A percentile compares a stretch with the other conserved stretches of the same genome.
Evolutionary conservation across 371 early-diverging fungal genomes (phyloP).

Genomic region (Racocetra persica): DNA sequence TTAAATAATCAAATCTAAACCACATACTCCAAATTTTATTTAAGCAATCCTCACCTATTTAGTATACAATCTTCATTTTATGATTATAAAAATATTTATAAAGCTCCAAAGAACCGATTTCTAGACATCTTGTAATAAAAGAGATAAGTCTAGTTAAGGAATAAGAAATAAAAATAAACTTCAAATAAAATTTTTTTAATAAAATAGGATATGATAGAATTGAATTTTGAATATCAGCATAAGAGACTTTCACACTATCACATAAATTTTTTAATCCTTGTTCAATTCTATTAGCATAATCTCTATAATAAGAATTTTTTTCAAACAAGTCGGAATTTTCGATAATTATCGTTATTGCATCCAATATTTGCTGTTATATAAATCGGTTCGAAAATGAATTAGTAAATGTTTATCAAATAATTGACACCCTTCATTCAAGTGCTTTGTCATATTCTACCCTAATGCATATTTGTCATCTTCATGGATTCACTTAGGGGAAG

Average conservation of each 20-base stretch:
- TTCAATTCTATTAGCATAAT: slow-evolving; percentile 24
- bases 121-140: slow-evolving; percentile 36
- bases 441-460: background rate
- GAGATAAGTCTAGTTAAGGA: background rate
- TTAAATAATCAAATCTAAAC: too few species aligned
- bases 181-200: background rate
- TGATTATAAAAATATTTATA: background rate
- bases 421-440: background rate
- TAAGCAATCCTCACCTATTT: too few species aligned
- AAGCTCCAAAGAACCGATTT: slow-evolving; percentile 21
- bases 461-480: background rate
- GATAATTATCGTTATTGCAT: background rate
- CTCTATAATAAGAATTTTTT: slow-evolving; percentile 10
- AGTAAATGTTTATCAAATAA: background rate
- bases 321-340: slow-evolving; percentile 21
- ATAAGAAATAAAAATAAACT: background rate
- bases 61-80: background rate
- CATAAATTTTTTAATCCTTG: slow-evolving; percentile 34
- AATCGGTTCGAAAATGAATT: background rate
- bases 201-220: slow-evolving; percentile 39
- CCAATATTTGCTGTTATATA: slow-evolving; percentile 36
- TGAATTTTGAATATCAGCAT: slow-evolving; percentile 29
- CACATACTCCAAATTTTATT: too few species aligned
- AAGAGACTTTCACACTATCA: slow-evolving; percentile 16
- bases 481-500: too few species aligned